These are phyloP conservation scores for Epichloe festucae DNA, from an alignment of 2,329 filamentous ascomycete species.

Conservation along the genomic window DNA sequence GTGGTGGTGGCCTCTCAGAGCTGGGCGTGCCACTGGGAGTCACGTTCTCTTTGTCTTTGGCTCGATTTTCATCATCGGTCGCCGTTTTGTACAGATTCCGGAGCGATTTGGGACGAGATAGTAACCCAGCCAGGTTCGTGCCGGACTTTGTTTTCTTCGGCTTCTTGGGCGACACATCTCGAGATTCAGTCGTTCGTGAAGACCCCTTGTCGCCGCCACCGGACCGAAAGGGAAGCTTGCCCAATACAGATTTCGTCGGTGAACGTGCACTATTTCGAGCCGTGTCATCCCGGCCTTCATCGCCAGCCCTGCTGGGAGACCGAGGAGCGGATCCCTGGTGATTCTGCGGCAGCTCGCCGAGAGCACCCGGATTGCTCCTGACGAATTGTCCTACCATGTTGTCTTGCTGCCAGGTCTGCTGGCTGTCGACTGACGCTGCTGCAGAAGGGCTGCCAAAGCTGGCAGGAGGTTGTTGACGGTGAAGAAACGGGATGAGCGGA, in stretches of 20 bases:
- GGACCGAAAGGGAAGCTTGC: slow-evolving; percentile 30
- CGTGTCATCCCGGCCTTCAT: slow-evolving; percentile 18
- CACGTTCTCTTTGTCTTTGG: slow-evolving; percentile 72
- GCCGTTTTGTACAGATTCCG: slow-evolving; percentile 48
- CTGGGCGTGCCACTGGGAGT: slow-evolving; percentile 34
- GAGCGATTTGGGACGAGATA: slow-evolving; percentile 62
- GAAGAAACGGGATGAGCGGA: slow-evolving; percentile 30
- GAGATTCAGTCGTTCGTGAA: slow-evolving; percentile 21
- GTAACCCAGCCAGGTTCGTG: slow-evolving; percentile 65
- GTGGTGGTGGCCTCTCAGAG: slow-evolving; percentile 39
- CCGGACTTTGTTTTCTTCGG: slow-evolving; percentile 72
- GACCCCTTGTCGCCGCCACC: slow-evolving; percentile 23
- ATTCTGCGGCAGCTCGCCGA: slow-evolving; percentile 46
- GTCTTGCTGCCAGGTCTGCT: slow-evolving; percentile 8
- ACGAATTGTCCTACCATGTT: slow-evolving; percentile 22
- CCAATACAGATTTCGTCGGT: slow-evolving; percentile 18
- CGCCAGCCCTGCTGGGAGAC: slow-evolving; percentile 26
- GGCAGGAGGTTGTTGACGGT: slow-evolving; percentile 34
- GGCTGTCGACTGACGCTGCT: not conserved
- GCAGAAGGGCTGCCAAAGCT: slow-evolving; percentile 16
- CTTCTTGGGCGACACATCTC: slow-evolving; percentile 42
- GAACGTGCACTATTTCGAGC: not conserved
- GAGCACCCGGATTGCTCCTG: slow-evolving; percentile 28
- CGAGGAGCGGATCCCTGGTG: slow-evolving; percentile 29
- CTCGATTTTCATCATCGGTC: slow-evolving; percentile 36